These are phyloP conservation scores for Castanea sativa DNA, from an alignment of 306 rosid genomes.

Conservation along the genomic window DNA sequence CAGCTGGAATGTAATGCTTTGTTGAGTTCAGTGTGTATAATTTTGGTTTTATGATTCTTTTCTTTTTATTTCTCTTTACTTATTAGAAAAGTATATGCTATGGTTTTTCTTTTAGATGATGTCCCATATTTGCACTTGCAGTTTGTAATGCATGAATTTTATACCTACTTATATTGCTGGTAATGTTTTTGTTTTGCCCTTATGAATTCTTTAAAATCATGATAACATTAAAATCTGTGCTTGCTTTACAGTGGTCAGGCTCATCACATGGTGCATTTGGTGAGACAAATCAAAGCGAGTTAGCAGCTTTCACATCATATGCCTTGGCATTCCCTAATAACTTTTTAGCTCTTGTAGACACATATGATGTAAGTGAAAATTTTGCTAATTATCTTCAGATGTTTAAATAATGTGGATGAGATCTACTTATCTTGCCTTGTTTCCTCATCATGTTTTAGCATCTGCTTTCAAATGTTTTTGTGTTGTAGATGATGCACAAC, in stretches of 20 bases:
- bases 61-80: neutral
- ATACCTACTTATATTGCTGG: neutral
- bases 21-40: neutral
- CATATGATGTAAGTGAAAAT: slow-evolving; percentile 75
- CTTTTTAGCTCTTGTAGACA: slow-evolving; percentile 98
- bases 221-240: neutral
- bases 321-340: slow-evolving; percentile 88
- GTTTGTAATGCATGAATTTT: neutral
- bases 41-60: neutral
- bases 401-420: slow-evolving; percentile 10
- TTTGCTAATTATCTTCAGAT: neutral
- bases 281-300: slow-evolving; percentile 96
- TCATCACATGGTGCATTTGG: slow-evolving; percentile 59
- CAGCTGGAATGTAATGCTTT: neutral
- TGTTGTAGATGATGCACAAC: neutral
- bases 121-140: neutral
- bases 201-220: slow-evolving; percentile 9
- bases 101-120: neutral
- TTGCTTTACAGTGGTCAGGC: slow-evolving; percentile 64
- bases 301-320: slow-evolving; percentile 93
- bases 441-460: neutral
- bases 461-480: neutral
- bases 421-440: slow-evolving; percentile 11
- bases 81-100: neutral
- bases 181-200: neutral